These are phyloP conservation scores for Penicillium mononematosum DNA, from an alignment of 495 filamentous ascomycete species.

Conservation along the genomic window DNA sequence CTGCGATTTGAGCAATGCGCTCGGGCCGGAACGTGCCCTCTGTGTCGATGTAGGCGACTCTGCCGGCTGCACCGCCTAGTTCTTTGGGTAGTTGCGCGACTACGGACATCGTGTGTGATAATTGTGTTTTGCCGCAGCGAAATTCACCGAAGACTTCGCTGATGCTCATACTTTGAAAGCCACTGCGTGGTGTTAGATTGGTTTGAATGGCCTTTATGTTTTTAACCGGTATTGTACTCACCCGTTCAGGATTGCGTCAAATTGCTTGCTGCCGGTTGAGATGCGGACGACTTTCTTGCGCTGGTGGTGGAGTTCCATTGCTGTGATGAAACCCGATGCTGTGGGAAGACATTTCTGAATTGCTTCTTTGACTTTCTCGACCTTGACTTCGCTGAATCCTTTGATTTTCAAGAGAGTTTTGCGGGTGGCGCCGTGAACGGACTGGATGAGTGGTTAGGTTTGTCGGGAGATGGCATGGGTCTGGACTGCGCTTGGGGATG, in stretches of 20 bases:
- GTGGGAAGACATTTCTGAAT: conserved; percentile 67
- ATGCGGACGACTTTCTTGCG: conserved; percentile 68
- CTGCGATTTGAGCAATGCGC: conserved; percentile 68
- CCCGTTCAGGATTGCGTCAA: conserved; percentile 71
- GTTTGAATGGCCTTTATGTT: too few relatives aligned
- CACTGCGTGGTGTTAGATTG: conserved; percentile 40
- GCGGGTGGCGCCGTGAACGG: conserved; percentile 64
- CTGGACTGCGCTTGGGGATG: not conserved
- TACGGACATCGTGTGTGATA: conserved; percentile 68
- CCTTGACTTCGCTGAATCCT: conserved; percentile 78
- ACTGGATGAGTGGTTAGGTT: conserved; percentile 37
- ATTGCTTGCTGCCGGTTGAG: conserved; percentile 73
- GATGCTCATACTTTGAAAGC: conserved; percentile 79
- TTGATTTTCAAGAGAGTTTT: conserved; percentile 70
- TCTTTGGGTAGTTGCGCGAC: conserved; percentile 59
- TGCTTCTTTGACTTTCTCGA: conserved; percentile 80
- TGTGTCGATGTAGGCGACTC: conserved; percentile 79
- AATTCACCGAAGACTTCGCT: conserved; percentile 74
- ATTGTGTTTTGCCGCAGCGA: conserved; percentile 74
- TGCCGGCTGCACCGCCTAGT: conserved; percentile 72
- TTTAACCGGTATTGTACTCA: conserved; percentile 24
- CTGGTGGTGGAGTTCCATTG: conserved; percentile 66
- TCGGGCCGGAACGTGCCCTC: conserved; percentile 80
- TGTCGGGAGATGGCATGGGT: conserved; percentile 1
- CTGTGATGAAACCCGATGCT: conserved; percentile 71